Base-by-base conservation (phyloP, 2,329 filamentous ascomycete genomes). In the Microcyclospora tardicrescens region DNA sequence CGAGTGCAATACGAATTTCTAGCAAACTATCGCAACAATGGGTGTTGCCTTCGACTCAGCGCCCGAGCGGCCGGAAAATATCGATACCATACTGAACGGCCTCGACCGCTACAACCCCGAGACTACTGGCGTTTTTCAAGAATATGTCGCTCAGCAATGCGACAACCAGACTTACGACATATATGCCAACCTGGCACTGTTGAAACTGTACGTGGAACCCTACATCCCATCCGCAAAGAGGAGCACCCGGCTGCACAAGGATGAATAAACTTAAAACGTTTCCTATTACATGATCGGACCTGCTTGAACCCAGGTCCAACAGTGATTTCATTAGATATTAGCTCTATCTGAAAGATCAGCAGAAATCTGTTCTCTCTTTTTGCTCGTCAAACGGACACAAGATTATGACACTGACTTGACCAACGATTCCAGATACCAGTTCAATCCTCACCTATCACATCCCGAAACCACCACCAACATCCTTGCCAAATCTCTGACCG, bases 61-160 rank as follows among this genome's bases (percentile, higher is more conserved):
- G 70, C 79, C 84, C 56, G 84, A 94, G 66, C 75, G 91, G 63
- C 89, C 91, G 54, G 84, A 91, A 52, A 79, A 91, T 63, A 93
- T 98, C 65, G 81, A 85, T 61, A 73, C 69, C 64, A 95, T 98
- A 59, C 85, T 98, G 60, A 94, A 89, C 67, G 89, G 91, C 54
- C 84, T 98, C 48, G 91, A 98, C 67, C 77, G 91, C 59, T 98
- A 98, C 72, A 98, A 98, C 66, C 91, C 91, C 32, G 91, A 98
- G 71, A 94, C 91, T 37, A 93, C 93, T 36, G 76, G 77, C 46
- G 74, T 84, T 50, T 91, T 98, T 64, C 89, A 98, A 73, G 81
- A 84, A 62, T 98, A 98, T 66, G 81, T 98, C 47, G 74, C 75
- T 59, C 79, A 86, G 65, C 91, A 98, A 69, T 98, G 91, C 72